These are phyloP conservation scores for Solanum lycopersicoides DNA, from an alignment of 257 asterid species.

Conservation along the genomic window DNA sequence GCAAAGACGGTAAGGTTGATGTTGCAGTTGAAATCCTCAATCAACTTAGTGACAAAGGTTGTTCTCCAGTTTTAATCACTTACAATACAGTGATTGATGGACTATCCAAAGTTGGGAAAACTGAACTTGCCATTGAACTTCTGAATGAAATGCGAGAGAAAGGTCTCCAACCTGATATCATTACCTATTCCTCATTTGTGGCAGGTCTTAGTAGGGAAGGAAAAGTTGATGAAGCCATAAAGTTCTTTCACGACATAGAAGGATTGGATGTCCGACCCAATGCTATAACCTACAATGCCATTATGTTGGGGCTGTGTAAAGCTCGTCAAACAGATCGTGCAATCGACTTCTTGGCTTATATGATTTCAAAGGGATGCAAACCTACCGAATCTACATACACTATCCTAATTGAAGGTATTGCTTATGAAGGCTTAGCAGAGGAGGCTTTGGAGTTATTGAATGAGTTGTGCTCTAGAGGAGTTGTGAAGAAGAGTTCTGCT, in stretches of 20 bases:
- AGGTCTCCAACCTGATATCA: slow-evolving; percentile 59
- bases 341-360: slow-evolving; percentile 52
- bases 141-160: slow-evolving; percentile 60
- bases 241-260: slow-evolving; percentile 56
- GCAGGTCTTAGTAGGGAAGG: slow-evolving; percentile 79
- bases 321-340: slow-evolving; percentile 71
- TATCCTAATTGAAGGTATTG: slow-evolving; percentile 67
- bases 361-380: slow-evolving; percentile 74
- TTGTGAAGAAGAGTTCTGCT: slow-evolving; percentile 53
- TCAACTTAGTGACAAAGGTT: slow-evolving; percentile 48
- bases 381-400: slow-evolving; percentile 80
- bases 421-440: slow-evolving; percentile 51
- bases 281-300: slow-evolving; percentile 55
- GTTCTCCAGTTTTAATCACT: slow-evolving; percentile 77
- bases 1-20: slow-evolving; percentile 82
- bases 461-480: slow-evolving; percentile 61
- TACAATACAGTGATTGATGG: slow-evolving; percentile 84
- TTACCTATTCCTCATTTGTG: slow-evolving; percentile 62
- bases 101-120: slow-evolving; percentile 63
- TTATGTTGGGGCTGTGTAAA: slow-evolving; percentile 82
- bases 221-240: slow-evolving; percentile 58
- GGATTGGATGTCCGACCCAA: slow-evolving; percentile 47
- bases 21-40: slow-evolving; percentile 67
- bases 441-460: slow-evolving; percentile 66
- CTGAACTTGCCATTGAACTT: slow-evolving; percentile 45